Evolutionary conservation across 176 grass and related monocot species (phyloP).

Genomic region (Oryza longistaminata): DNA sequence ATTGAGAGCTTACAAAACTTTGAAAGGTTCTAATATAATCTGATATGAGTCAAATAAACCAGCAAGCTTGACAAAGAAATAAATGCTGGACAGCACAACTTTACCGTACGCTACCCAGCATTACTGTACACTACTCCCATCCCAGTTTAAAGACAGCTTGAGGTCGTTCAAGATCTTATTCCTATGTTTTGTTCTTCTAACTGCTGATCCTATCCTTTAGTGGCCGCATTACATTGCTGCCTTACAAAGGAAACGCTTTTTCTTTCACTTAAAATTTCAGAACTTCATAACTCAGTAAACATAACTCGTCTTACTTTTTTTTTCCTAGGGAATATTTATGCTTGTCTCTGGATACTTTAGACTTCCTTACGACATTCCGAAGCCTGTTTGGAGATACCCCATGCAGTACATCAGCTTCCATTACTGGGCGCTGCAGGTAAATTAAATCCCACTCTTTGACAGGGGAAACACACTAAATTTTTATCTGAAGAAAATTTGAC

Average conservation of each 20-base stretch:
- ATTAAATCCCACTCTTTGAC: neutral
- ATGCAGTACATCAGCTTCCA: conserved; percentile 99
- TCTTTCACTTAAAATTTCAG: neutral
- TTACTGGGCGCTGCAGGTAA: conserved; percentile 98
- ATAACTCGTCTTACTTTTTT: conserved; percentile 7
- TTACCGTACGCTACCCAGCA: neutral
- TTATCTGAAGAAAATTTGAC: conserved; percentile 28
- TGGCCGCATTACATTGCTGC: neutral
- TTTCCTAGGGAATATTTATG: conserved; percentile 96
- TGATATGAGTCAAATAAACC: neutral
- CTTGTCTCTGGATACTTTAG: conserved; percentile 97
- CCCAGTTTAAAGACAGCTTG: neutral
- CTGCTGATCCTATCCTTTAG: neutral
- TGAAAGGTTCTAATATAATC: neutral
- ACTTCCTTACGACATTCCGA: conserved; percentile 90
- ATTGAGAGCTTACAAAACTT: neutral
- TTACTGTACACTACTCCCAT: neutral
- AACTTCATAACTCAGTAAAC: neutral
- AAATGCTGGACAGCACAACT: neutral
- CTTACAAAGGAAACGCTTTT: neutral
- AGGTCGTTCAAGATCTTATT: neutral
- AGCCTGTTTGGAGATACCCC: conserved; percentile 93
- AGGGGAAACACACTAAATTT: neutral
- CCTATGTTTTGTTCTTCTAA: neutral
- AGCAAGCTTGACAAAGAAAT: conserved; percentile 19